These are phyloP conservation scores for Hondaea fermentalgiana DNA, from an alignment of 108 stramenopile genomes.

Conservation along the genomic window DNA sequence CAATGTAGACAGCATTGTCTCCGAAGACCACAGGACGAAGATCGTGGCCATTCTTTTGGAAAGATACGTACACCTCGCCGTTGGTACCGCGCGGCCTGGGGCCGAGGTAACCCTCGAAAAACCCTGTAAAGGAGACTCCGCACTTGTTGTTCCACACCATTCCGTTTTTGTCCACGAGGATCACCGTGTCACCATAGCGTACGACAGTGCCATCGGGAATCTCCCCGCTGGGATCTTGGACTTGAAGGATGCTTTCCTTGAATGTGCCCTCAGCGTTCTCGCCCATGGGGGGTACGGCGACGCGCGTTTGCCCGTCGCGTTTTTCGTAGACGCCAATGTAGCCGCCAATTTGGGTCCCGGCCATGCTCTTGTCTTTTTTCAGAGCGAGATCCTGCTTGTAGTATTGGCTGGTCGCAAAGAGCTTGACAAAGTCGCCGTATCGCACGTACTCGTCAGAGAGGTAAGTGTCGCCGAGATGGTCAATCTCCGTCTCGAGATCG, in stretches of 20 bases:
- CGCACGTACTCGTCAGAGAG: slow-evolving; percentile 1
- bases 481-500: neutral
- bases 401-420: neutral
- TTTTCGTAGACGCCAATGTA: slow-evolving; percentile 13
- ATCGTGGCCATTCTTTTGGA: slow-evolving; percentile 11
- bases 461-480: neutral
- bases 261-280: neutral
- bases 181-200: neutral
- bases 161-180: neutral
- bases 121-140: neutral
- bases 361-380: neutral
- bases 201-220: neutral
- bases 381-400: neutral
- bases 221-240: neutral
- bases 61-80: slow-evolving; percentile 7
- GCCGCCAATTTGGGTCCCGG: neutral
- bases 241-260: neutral
- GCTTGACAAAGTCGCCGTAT: neutral
- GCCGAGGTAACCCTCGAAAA: neutral
- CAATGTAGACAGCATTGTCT: slow-evolving; percentile 3
- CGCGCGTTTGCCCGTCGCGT: neutral
- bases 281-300: slow-evolving; percentile 16
- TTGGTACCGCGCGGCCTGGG: neutral
- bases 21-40: neutral
- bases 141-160: slow-evolving; percentile 21